Conservation (phyloP, 108 stramenopile species). For the Cyclotella kingstonii region DNA sequence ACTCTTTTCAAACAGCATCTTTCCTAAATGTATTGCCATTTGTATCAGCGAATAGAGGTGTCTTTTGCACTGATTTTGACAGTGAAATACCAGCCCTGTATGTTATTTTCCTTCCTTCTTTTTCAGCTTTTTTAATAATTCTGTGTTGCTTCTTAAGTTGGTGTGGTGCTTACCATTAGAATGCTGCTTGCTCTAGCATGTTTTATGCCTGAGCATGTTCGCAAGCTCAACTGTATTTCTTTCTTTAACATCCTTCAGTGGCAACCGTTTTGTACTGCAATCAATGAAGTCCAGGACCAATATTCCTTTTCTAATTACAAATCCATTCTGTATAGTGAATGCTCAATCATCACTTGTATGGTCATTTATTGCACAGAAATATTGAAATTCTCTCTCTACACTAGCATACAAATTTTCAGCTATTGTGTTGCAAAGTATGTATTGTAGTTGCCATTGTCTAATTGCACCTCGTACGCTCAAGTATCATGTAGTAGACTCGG, state of each 20-base stretch:
- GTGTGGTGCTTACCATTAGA: constrained; percentile 48
- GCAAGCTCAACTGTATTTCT: constrained; percentile 35
- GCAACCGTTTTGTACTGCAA: constrained; percentile 2
- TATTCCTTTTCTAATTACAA: neutral
- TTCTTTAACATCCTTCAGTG: constrained; percentile 10
- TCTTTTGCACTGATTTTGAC: too few relatives aligned
- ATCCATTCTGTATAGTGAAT: neutral
- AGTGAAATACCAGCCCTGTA: too few relatives aligned
- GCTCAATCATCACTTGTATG: constrained; percentile 21
- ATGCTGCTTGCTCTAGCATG: constrained; percentile 42
- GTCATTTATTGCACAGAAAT: constrained; percentile 29
- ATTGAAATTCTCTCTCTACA: constrained; percentile 13
- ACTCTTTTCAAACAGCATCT: too few relatives aligned
- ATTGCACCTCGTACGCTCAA: constrained; percentile 37
- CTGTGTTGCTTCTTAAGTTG: constrained; percentile 18
- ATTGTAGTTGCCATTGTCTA: constrained; percentile 28
- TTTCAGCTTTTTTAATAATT: constrained; percentile 20
- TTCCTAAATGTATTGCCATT: too few relatives aligned
- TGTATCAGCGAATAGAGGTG: too few relatives aligned
- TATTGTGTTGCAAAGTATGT: constrained; percentile 34
- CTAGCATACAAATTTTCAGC: constrained; percentile 47
- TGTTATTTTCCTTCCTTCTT: constrained; percentile 13
- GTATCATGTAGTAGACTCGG: constrained; percentile 48
- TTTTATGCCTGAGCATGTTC: constrained; percentile 23
- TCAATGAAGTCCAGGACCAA: constrained; percentile 23